Conservation (phyloP, 2,329 filamentous ascomycete species). For the Gremmenia infestans region DNA sequence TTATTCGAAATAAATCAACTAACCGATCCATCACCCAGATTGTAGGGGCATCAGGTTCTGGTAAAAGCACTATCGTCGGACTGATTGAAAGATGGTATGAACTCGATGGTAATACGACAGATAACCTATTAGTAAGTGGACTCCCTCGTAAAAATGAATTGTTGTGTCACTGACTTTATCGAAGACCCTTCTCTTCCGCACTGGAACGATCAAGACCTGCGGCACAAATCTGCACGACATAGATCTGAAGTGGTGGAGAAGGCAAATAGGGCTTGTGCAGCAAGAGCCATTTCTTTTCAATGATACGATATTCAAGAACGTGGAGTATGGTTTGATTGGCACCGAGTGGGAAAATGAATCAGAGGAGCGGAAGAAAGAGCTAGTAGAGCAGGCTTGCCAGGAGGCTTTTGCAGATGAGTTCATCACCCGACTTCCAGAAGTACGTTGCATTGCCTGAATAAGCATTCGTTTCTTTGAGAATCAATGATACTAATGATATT, state of each 20-base stretch:
- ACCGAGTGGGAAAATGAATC: constrained; percentile 16
- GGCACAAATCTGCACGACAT: constrained; percentile 15
- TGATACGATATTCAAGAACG: constrained; percentile 56
- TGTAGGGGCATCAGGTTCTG: constrained; percentile 39
- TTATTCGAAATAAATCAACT: no score
- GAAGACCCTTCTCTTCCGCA: constrained; percentile 22
- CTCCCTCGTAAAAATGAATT: background rate
- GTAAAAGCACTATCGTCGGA: constrained; percentile 38
- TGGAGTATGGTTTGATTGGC: constrained; percentile 35
- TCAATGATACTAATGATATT: constrained; percentile 43
- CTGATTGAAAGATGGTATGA: constrained; percentile 40
- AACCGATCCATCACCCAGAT: constrained; percentile 33
- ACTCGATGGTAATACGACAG: constrained; percentile 17
- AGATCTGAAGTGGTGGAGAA: constrained; percentile 54
- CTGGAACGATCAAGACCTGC: constrained; percentile 18
- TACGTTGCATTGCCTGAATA: constrained; percentile 27
- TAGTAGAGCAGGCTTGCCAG: constrained; percentile 41
- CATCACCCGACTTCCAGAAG: constrained; percentile 49
- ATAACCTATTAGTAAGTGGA: constrained; percentile 21
- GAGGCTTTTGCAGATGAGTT: constrained; percentile 55
- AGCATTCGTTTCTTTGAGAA: constrained; percentile 15
- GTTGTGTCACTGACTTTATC: background rate
- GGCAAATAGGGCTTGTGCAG: constrained; percentile 58
- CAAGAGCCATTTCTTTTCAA: constrained; percentile 65
- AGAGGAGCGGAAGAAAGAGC: constrained; percentile 10